Evolutionary conservation across 2,329 filamentous ascomycete genomes (phyloP), one percentile per base, ranked within the genome.

Genomic region (Monosporascus sp.): DNA sequence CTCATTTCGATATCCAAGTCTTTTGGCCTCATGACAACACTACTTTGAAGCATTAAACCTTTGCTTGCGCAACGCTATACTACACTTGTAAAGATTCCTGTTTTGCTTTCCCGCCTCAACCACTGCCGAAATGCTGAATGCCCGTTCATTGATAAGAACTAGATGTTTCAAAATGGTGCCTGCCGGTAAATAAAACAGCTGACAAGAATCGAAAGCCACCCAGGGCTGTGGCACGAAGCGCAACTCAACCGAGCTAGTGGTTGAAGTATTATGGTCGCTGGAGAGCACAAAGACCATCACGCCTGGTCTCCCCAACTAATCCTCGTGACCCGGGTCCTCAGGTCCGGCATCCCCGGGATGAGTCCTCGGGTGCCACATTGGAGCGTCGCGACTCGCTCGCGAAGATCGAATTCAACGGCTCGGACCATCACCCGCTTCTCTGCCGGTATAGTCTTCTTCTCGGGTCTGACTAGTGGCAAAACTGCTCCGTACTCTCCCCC

Each of bases 391-490:
- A 69, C 71, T 46, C 77, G 75, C 48, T 76, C 71, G 34, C 78
- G 76, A 48, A 84, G 70, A 60, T 84, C 77, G 60, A 84, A 84
- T 57, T 83, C 77, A 20, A 82, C 79, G 0, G 77, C 69, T 52
- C 77, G 74, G 46, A 84, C 74, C 74, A 83, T 83, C 52, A 84
- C 72, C 9, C 81, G 76, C 61, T 72, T 80, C 53, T 79, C 73
- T 54, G 80, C 79, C 0, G 81, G 78, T 6, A 84, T 74, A 6
- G 62, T 48, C 37, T 58, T 66, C 49, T 57, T 63, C 45, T 61
- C 64, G n/a, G 50, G 52, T 43, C 52, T 57, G 34, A 43, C 57
- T 6, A 59, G 48, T 2, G 59, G 55, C 14, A 59, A 61, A 19
- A 58, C 36, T 24, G 55, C 48, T 20, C 54, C 52, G 31, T 61